A percentile compares a stretch with the other conserved stretches of the same genome.
These are phyloP conservation scores for Saccharum hybrid DNA, from an alignment of 202 grass and related monocot genomes.

Conservation along the genomic window DNA sequence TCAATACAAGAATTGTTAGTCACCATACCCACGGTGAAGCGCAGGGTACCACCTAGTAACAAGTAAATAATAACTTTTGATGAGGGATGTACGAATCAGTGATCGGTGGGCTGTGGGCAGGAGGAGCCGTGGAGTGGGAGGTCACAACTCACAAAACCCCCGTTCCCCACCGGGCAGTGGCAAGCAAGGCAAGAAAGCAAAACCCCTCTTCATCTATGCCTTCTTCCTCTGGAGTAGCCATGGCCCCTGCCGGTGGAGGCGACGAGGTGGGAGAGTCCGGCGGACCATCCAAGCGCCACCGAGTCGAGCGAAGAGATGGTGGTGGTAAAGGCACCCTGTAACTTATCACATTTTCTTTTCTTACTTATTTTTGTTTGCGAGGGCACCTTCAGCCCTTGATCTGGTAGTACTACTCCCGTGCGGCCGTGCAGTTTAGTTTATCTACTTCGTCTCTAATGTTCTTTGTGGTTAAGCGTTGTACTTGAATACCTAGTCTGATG, in stretches of 20 bases:
- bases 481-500: neutral
- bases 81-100: too few relatives aligned
- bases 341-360: neutral
- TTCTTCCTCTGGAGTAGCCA: neutral
- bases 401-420: neutral
- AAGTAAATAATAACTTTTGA: too few relatives aligned
- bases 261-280: neutral
- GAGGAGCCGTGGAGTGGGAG: too few relatives aligned
- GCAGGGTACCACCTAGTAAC: too few relatives aligned
- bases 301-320: neutral
- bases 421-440: neutral
- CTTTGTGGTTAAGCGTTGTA: neutral
- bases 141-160: neutral
- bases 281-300: neutral
- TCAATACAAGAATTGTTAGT: too few relatives aligned
- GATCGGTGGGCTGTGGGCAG: too few relatives aligned
- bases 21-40: too few relatives aligned
- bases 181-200: too few relatives aligned
- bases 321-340: neutral
- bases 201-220: neutral
- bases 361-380: neutral
- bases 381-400: too few relatives aligned
- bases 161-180: too few relatives aligned
- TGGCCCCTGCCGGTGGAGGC: neutral
- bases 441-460: neutral